Percentiles rank a stretch among this genome's conserved stretches.
Conservation (phyloP, 495 filamentous ascomycete genomes). For the Annulohypoxylon stygium region DNA sequence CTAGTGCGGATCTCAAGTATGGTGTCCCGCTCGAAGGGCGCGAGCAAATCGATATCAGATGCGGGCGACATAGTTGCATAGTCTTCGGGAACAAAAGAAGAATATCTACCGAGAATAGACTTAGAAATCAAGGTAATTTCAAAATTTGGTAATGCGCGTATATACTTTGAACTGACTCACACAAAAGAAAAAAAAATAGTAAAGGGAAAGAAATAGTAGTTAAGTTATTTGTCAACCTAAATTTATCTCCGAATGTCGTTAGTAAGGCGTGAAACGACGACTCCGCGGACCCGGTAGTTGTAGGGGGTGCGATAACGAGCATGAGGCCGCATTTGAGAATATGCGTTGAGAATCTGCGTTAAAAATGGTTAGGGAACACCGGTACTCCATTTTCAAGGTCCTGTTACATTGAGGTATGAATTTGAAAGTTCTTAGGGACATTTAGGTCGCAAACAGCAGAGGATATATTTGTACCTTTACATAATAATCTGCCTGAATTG, state of each 20-base stretch:
- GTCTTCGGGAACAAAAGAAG: not conserved
- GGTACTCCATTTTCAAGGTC: not conserved
- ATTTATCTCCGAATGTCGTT: constrained; percentile 18
- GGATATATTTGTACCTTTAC: not conserved
- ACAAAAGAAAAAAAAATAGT: not conserved
- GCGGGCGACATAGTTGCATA: constrained; percentile 38
- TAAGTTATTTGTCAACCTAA: constrained; percentile 2
- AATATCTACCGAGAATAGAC: not conserved
- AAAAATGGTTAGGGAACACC: not conserved
- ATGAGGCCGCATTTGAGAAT: not conserved
- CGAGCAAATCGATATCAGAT: constrained; percentile 53
- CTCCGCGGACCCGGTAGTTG: constrained; percentile 9
- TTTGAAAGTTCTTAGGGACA: not conserved
- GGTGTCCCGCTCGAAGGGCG: constrained; percentile 59
- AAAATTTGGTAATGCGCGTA: not conserved
- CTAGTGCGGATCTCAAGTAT: constrained; percentile 67
- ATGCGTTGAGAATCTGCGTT: not conserved
- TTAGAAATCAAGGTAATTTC: not conserved
- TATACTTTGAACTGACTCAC: not conserved
- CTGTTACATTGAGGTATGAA: constrained; percentile 1
- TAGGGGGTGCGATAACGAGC: not conserved
- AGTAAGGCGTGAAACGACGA: constrained; percentile 16
- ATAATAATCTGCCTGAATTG: not conserved
- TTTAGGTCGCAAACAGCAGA: not conserved
- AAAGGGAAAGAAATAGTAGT: not conserved